Conservation (phyloP, 768 basidiomycete genomes). For the Mycena sanguinolenta region DNA sequence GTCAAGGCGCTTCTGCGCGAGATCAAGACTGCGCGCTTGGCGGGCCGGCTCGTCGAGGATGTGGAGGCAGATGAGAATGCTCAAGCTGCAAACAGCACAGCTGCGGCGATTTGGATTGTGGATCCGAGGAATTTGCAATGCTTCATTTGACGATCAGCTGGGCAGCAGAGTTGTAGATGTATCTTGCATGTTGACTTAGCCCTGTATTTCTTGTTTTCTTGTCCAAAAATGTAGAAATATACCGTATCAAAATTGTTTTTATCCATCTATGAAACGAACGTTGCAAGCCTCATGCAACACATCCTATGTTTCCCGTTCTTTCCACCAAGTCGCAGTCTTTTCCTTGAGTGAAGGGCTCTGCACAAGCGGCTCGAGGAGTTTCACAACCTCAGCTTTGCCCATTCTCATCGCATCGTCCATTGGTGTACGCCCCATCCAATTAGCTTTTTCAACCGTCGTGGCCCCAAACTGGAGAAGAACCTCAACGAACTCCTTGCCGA, state of each 20-base stretch:
- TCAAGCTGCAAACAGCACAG: constrained; percentile 13
- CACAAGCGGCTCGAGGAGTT: neutral
- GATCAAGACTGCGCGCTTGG: constrained; percentile 60
- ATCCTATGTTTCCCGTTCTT: neutral
- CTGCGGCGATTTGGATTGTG: constrained; percentile 77
- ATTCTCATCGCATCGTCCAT: neutral
- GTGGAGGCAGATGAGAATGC: neutral
- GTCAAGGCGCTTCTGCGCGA: constrained; percentile 80
- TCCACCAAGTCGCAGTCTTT: neutral
- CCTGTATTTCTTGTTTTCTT: constrained; percentile 6
- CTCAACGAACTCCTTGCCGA: neutral
- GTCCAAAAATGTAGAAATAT: too few species aligned
- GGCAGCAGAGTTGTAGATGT: neutral
- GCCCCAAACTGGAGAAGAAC: constrained; percentile 5
- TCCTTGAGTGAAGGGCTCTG: neutral
- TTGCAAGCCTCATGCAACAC: too few species aligned
- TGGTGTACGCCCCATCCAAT: neutral
- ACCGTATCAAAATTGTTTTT: too few species aligned
- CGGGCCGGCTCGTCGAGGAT: constrained; percentile 48
- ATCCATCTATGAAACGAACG: too few species aligned
- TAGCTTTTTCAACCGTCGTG: neutral
- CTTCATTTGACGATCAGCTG: constrained; percentile 32
- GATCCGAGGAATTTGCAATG: constrained; percentile 80
- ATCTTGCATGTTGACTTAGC: neutral
- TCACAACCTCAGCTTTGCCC: neutral